These are phyloP conservation scores for Leishmania turanica DNA, from an alignment of 208 protist species.

Conservation along the genomic window DNA sequence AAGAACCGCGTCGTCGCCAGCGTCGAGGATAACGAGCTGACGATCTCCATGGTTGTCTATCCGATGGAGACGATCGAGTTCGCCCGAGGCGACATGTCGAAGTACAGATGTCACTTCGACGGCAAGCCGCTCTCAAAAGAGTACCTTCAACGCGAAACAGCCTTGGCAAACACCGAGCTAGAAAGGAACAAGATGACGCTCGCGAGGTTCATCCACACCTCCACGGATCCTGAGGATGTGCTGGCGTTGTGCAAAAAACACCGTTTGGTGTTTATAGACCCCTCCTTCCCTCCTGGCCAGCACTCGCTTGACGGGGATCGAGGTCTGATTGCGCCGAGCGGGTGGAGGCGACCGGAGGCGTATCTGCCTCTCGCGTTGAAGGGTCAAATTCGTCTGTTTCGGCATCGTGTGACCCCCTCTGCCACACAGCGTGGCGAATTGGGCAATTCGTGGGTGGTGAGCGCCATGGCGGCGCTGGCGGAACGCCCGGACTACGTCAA, in stretches of 20 bases:
- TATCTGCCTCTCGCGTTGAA: slow-evolving; percentile 67
- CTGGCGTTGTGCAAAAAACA: slow-evolving; percentile 50
- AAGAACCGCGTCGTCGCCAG: slow-evolving; percentile 45
- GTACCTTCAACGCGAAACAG: slow-evolving; percentile 56
- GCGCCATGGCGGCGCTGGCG: slow-evolving; percentile 64
- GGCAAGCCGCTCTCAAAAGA: slow-evolving; percentile 57
- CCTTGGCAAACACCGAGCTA: slow-evolving; percentile 41
- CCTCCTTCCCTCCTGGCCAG: slow-evolving; percentile 69
- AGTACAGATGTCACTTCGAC: slow-evolving; percentile 67
- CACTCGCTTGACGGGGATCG: slow-evolving; percentile 67
- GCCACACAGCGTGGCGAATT: slow-evolving; percentile 78
- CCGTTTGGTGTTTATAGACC: slow-evolving; percentile 71
- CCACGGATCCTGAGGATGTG: slow-evolving; percentile 48
- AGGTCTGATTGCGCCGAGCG: slow-evolving; percentile 55
- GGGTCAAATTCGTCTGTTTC: slow-evolving; percentile 69
- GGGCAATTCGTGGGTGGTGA: slow-evolving; percentile 81
- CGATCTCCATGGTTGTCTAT: slow-evolving; percentile 60
- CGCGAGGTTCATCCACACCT: slow-evolving; percentile 36
- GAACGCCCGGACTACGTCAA: slow-evolving; percentile 68
- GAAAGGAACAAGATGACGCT: slow-evolving; percentile 47
- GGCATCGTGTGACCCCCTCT: slow-evolving; percentile 62
- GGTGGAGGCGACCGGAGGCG: slow-evolving; percentile 68
- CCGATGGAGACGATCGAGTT: slow-evolving; percentile 80
- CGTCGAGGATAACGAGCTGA: slow-evolving; percentile 58
- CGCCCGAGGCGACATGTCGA: slow-evolving; percentile 51